Evolutionary conservation across 306 rosid genomes (phyloP), one percentile per base, ranked within the genome.

Genomic region (Citrullus colocynthis): DNA sequence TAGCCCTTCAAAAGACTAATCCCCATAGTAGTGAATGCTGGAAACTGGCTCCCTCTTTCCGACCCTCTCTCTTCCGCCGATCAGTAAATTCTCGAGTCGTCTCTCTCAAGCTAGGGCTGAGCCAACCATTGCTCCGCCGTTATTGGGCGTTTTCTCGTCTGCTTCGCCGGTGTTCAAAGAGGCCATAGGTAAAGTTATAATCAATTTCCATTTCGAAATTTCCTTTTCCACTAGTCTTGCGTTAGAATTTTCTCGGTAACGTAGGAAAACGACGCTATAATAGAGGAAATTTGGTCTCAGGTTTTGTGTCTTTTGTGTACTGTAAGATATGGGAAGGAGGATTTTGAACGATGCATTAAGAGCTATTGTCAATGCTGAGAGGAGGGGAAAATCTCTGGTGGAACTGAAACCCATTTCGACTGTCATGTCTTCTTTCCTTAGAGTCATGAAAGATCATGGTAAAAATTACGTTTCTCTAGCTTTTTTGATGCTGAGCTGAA

Each of bases 361-460:
- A 82, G 67, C 87, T 34, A 87, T 93, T 56, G 98, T 93, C 78
- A 93, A 93, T 81, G 98, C 97, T 0, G 96, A 93, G 86, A 88
- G 57, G 80, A 89, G 98, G 81, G 86, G 91, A 17, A 91, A 93
- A 84, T 70, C 95, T 63, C 52, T 64, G 15, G 98, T 93, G 83
- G 95, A 93, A 78, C 81, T 91, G 83, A 80, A 85, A 41, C 97
- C 92, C 32, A 88, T 88, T 78, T 93, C 96, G 75, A 83, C 91
- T 2, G 92, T 88, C 65, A 93, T 91, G 63, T 88, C 96, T 74
- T 89, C 96, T 17, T 91, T 93, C 85, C 96, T 93, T 74, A 87
- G 80, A 52, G 84, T 93, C 87, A 93, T 91, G 98, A 93, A 87
- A 86, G 80, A 86, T 79, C 91, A 86, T 71, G 97, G 97, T 93